Conservation (phyloP, 2,329 filamentous ascomycete genomes). For the Hypoxylon sp. region DNA sequence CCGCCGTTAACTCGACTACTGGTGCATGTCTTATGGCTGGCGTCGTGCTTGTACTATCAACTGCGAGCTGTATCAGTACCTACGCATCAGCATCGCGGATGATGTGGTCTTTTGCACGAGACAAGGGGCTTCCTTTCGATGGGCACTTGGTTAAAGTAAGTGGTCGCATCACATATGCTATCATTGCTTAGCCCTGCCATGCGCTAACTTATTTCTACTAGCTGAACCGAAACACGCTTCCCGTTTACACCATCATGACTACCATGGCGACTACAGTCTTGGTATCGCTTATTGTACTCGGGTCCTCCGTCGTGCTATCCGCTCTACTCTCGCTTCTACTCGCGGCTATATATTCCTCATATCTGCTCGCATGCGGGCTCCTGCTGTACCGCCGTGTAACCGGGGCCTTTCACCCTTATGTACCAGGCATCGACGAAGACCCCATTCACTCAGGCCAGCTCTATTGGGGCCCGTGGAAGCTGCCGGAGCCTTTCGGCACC, state of each 20-base stretch:
- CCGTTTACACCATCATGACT: constrained; percentile 39
- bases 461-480: constrained; percentile 67
- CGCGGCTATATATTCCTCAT: constrained; percentile 59
- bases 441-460: constrained; percentile 17
- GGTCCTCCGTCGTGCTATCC: constrained; percentile 56
- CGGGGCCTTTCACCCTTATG: constrained; percentile 46
- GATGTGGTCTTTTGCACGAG: constrained; percentile 48
- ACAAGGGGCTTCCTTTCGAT: constrained; percentile 40
- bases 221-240: constrained; percentile 42
- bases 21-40: constrained; percentile 42
- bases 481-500: constrained; percentile 64
- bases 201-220: constrained; percentile 20
- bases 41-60: constrained; percentile 40
- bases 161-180: neutral
- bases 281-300: constrained; percentile 48
- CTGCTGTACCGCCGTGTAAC: constrained; percentile 57
- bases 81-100: constrained; percentile 43
- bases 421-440: constrained; percentile 9
- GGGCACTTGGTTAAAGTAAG: constrained; percentile 38
- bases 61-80: constrained; percentile 41
- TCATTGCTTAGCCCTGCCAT: neutral
- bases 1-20: constrained; percentile 39
- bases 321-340: constrained; percentile 59
- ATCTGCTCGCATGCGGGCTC: constrained; percentile 55
- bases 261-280: constrained; percentile 43